A percentile compares a stretch with the other conserved stretches of the same genome.
phyloP scores from a whole-genome alignment of 2,329 filamentous ascomycete genomes.

The Aureobasidium mangrovei region DNA sequence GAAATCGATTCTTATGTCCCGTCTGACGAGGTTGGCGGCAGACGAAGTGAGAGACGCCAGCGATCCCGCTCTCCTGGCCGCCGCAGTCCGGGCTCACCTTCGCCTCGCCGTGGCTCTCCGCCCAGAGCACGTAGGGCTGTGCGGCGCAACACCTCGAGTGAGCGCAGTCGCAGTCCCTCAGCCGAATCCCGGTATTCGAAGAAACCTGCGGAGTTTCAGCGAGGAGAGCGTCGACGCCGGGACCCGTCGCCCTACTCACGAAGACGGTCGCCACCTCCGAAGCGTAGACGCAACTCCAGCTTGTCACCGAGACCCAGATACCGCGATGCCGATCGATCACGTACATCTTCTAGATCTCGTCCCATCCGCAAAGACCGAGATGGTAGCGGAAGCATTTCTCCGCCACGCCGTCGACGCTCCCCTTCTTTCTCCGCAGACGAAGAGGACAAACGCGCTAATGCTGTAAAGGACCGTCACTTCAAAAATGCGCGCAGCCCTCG shows the following conservation, averaged over 20 bases:
- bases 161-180: slow-evolving; percentile 14
- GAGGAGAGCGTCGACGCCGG: slow-evolving; percentile 5
- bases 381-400: slow-evolving; percentile 9
- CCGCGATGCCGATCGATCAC: slow-evolving; percentile 10
- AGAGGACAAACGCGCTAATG: slow-evolving; percentile 4
- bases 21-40: slow-evolving; percentile 25
- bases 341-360: slow-evolving; percentile 30
- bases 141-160: slow-evolving; percentile 8
- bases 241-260: slow-evolving; percentile 24
- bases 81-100: slow-evolving; percentile 11
- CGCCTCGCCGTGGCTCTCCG: slow-evolving; percentile 1
- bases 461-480: neutral
- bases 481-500: neutral
- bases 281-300: slow-evolving; percentile 10
- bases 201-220: neutral
- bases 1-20: slow-evolving; percentile 52
- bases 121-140: neutral
- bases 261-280: slow-evolving; percentile 18
- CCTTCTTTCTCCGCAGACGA: slow-evolving; percentile 5
- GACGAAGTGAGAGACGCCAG: slow-evolving; percentile 13
- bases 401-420: slow-evolving; percentile 7
- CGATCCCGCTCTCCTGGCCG: slow-evolving; percentile 14
- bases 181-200: neutral
- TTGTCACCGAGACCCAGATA: slow-evolving; percentile 1
- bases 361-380: slow-evolving; percentile 18